Conservation (phyloP, 169 alveolate genomes). For the Plasmodium gonderi region DNA sequence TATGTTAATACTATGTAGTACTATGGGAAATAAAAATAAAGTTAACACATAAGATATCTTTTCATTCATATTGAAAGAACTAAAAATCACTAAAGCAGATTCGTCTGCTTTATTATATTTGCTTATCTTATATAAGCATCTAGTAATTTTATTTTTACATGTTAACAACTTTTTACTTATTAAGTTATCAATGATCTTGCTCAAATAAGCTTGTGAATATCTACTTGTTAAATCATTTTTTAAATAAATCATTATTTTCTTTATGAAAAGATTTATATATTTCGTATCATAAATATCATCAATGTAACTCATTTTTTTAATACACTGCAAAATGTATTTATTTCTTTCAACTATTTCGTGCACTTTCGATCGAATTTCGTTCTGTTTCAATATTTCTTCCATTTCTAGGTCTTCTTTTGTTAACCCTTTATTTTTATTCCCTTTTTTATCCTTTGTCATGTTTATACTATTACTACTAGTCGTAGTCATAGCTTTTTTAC, state of each 20-base stretch:
- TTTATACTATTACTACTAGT: not conserved
- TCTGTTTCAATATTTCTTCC: constrained; percentile 69
- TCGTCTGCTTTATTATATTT: constrained; percentile 68
- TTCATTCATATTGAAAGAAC: constrained; percentile 63
- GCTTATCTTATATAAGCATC: constrained; percentile 68
- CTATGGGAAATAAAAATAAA: constrained; percentile 61
- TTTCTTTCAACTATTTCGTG: constrained; percentile 50
- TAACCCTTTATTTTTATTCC: constrained; percentile 18
- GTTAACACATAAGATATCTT: constrained; percentile 62
- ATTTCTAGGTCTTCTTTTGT: constrained; percentile 72
- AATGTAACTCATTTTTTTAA: constrained; percentile 54
- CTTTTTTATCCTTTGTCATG: constrained; percentile 25
- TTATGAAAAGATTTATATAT: constrained; percentile 56
- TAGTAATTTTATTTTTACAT: constrained; percentile 50
- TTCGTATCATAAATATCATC: constrained; percentile 28
- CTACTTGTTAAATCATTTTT: constrained; percentile 68
- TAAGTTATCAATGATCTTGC: constrained; percentile 42
- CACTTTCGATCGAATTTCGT: constrained; percentile 23
- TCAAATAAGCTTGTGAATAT: constrained; percentile 49
- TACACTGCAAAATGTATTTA: constrained; percentile 59
- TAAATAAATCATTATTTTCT: constrained; percentile 64
- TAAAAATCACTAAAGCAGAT: constrained; percentile 55
- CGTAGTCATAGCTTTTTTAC: not conserved
- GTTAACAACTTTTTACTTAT: constrained; percentile 35
- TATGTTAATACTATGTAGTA: constrained; percentile 57